These are phyloP conservation scores for Candida nemodendra DNA, from an alignment of 805 yeast genomes.

Conservation along the genomic window DNA sequence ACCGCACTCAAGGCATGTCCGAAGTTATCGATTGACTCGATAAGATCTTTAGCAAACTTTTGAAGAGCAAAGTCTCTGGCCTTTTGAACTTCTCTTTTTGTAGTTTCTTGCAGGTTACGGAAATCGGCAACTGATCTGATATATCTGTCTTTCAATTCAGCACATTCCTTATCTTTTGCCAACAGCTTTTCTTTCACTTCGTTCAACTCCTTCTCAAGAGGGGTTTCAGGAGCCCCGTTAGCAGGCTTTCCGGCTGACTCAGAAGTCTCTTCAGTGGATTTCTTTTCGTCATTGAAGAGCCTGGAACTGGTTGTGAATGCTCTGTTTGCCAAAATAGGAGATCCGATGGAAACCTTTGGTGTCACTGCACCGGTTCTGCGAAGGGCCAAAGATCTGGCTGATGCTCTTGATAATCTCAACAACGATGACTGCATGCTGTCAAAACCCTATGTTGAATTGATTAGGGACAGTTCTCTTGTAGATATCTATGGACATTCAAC, in stretches of 20 bases:
- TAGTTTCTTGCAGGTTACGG: conserved; percentile 87
- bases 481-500: no score
- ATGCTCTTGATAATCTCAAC: conserved; percentile 16
- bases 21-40: conserved; percentile 88
- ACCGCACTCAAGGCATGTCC: conserved; percentile 80
- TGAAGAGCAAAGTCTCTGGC: conserved; percentile 89
- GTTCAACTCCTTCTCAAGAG: conserved; percentile 31
- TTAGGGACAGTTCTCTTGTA: not conserved
- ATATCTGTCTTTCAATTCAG: conserved; percentile 79
- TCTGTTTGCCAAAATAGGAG: conserved; percentile 14
- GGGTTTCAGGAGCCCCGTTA: conserved; percentile 17
- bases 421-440: conserved; percentile 27
- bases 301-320: conserved; percentile 21
- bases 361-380: no score
- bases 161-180: conserved; percentile 68
- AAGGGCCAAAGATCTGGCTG: no score
- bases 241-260: conserved; percentile 11
- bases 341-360: not conserved
- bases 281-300: conserved; percentile 31
- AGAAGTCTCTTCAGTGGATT: conserved; percentile 21
- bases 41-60: conserved; percentile 84
- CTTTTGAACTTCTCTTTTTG: conserved; percentile 82
- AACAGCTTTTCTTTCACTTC: conserved; percentile 53
- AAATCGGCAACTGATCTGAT: conserved; percentile 87
- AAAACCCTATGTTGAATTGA: not conserved